Conservation (phyloP, 2,329 filamentous ascomycete species). For the Hymenoscyphus linearis region DNA sequence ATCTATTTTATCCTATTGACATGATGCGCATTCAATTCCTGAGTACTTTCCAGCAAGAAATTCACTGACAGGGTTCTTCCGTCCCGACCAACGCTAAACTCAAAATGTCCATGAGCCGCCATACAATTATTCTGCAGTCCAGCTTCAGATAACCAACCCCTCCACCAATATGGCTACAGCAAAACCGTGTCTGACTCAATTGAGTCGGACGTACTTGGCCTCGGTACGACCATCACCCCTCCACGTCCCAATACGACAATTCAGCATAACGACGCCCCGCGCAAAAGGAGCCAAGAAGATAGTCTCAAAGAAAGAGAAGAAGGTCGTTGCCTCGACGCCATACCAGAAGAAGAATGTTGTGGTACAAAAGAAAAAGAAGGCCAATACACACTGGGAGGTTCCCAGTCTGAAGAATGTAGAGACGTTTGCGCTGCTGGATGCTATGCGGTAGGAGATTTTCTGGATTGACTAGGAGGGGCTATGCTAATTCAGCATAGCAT, state of each 20-base stretch:
- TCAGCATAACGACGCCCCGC: constrained; percentile 22
- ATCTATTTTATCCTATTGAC: neutral
- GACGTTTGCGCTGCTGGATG: constrained; percentile 81
- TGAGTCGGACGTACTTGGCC: constrained; percentile 29
- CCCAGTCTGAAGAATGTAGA: constrained; percentile 39
- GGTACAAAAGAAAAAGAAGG: constrained; percentile 27
- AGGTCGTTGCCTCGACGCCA: constrained; percentile 8
- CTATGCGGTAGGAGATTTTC: constrained; percentile 65
- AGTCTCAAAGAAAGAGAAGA: constrained; percentile 21
- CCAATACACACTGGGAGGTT: constrained; percentile 30
- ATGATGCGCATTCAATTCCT: too few species aligned
- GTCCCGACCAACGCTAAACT: constrained; percentile 11
- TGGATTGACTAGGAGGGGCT: constrained; percentile 19
- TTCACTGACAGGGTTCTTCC: constrained; percentile 9
- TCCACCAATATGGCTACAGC: constrained; percentile 27
- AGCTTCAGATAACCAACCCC: neutral
- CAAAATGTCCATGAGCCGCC: constrained; percentile 4
- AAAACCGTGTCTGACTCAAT: constrained; percentile 30
- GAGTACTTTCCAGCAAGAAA: neutral
- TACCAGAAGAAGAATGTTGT: constrained; percentile 29
- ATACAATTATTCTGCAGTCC: constrained; percentile 5
- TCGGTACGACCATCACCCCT: constrained; percentile 13
- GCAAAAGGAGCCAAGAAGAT: constrained; percentile 17
- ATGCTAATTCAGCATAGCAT: constrained; percentile 52
- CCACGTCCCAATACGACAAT: constrained; percentile 13